Base-by-base conservation (phyloP, 345 rosid species). In the Salix viminalis region DNA sequence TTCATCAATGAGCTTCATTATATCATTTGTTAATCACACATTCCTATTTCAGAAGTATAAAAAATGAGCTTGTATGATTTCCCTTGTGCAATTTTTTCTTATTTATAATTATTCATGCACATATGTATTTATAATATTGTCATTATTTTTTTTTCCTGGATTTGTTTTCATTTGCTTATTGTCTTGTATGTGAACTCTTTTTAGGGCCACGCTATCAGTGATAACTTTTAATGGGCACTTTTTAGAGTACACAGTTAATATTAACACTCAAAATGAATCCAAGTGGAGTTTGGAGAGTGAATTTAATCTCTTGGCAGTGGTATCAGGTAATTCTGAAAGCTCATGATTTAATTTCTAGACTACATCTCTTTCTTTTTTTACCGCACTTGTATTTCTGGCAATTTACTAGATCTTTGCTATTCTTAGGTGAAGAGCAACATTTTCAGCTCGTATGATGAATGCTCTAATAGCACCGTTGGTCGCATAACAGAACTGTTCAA, bases 211-310 rank as follows among this genome's bases (percentile, higher is more conserved):
- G 2, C 70, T 94, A 70, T 91, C 95, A 6, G 78, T 92, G 60
- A 81, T 94, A 75, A 85, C 96, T 4, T 85, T 81, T 82, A 87
- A 79, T 39, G 98, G 98, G 21, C 92, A 84, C 79, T 90, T 92
- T 82, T 89, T 86, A 75, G 98, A 94, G 87, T 94, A 91, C 69
- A 81, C 80, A 18, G 62, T 91, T 52, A 84, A 86, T 66, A 79
- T 92, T 71, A 82, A 87, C 72, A 72, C 67, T 66, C 84, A 83
- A 75, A 83, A 86, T 21, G 95, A 87, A 72, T 79, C 91, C 65
- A 70, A 76, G 24, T 92, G 98, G 97, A 86, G 88, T 69, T 71
- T 94, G 82, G 94, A 91, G 69, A 91, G 87, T 4, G 91, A 91
- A 81, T 86, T 87, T 64, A 94, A 86, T 81, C 92, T 88, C 39